phyloP scores from a whole-genome alignment of 768 basidiomycete species.

The Strobilomyces dryophilus region DNA sequence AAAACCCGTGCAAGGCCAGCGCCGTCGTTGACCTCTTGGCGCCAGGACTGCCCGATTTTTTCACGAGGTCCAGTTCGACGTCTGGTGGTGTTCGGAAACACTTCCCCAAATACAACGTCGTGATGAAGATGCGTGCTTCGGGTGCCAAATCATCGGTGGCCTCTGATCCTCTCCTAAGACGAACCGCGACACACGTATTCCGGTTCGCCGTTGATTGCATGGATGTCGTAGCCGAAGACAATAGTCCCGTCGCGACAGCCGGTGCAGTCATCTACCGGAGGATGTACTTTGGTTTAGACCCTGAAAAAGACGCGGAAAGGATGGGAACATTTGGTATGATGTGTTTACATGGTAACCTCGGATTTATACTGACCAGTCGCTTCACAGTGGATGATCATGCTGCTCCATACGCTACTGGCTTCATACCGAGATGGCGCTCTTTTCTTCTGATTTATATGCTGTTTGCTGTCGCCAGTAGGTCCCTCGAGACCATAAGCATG shows the following conservation, averaged over 20 bases:
- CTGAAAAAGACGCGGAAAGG: conserved; percentile 5
- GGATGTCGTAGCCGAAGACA: background rate
- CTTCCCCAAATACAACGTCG: conserved; percentile 11
- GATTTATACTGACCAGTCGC: background rate
- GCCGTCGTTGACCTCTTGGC: no score
- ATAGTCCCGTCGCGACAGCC: background rate
- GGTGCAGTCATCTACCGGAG: background rate
- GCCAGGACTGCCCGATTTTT: conserved; percentile 16
- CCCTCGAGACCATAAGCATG: no score
- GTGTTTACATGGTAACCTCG: background rate
- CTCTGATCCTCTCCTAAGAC: background rate
- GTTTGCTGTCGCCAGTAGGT: no score
- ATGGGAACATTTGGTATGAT: no score
- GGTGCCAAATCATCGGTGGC: no score
- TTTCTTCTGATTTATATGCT: no score
- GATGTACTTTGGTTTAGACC: background rate
- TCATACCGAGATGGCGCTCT: no score
- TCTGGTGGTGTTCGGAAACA: no score
- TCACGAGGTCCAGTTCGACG: conserved; percentile 10
- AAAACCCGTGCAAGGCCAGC: background rate
- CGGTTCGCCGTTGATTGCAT: background rate
- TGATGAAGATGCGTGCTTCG: background rate
- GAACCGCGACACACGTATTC: background rate
- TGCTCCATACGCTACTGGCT: no score
- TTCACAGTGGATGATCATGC: conserved; percentile 1